These are phyloP conservation scores for Acephala macrosclerotiorum DNA, from an alignment of 2,329 filamentous ascomycete genomes.

Conservation along the genomic window DNA sequence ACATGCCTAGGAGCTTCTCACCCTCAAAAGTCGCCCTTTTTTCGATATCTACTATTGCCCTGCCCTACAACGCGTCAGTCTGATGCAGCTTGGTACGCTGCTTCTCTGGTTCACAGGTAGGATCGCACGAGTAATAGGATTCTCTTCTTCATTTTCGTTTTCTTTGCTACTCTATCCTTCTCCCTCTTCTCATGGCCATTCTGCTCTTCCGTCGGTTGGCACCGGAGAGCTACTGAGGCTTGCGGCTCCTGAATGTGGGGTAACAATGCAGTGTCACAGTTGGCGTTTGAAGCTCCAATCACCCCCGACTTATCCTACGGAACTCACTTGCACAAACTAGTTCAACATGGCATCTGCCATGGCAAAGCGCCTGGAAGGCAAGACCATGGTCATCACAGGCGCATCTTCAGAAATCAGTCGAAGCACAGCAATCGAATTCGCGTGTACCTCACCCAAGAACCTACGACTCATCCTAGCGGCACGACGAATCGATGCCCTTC, in stretches of 20 bases:
- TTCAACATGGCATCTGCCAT: slow-evolving; percentile 41
- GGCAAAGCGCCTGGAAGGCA: slow-evolving; percentile 85
- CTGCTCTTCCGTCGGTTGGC: background rate
- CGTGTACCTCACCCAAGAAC: slow-evolving; percentile 78
- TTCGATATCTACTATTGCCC: too few relatives aligned
- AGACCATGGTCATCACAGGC: slow-evolving; percentile 90
- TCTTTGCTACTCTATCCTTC: background rate
- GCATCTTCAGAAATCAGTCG: slow-evolving; percentile 94
- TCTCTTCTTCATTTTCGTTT: background rate
- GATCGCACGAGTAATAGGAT: too few relatives aligned
- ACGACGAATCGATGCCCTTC: slow-evolving; percentile 80
- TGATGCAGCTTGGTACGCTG: too few relatives aligned
- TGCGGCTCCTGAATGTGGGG: background rate
- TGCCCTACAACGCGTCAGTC: too few relatives aligned
- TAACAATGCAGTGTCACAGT: slow-evolving; percentile 5
- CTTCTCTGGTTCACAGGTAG: too few relatives aligned
- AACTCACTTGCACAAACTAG: background rate
- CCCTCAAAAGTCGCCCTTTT: too few relatives aligned
- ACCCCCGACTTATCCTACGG: background rate
- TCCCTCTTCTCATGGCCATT: background rate
- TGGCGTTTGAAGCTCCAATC: background rate
- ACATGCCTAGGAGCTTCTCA: too few relatives aligned
- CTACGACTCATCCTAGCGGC: slow-evolving; percentile 89
- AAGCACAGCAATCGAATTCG: slow-evolving; percentile 88
- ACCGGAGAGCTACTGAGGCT: background rate